phyloP scores from a whole-genome alignment of 192 early-diverging fungal species.

The Geosiphon pyriformis region DNA sequence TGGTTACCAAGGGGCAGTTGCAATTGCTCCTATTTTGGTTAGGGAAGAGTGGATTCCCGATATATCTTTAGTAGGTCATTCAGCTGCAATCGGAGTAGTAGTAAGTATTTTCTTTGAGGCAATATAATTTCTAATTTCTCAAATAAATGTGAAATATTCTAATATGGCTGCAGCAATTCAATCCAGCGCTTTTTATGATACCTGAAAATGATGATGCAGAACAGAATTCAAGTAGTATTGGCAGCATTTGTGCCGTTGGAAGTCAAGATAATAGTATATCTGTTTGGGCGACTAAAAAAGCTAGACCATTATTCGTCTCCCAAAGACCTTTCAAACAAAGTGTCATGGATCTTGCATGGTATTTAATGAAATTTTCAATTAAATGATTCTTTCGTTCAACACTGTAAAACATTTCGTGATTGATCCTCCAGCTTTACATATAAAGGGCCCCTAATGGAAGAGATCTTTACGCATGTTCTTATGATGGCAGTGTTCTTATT shows the following conservation, averaged over 20 bases:
- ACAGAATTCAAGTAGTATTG: slow-evolving; percentile 27
- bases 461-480: slow-evolving; percentile 78
- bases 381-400: background rate
- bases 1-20: slow-evolving; percentile 73
- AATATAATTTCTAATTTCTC: background rate
- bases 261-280: slow-evolving; percentile 84
- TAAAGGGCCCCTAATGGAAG: slow-evolving; percentile 67
- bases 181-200: slow-evolving; percentile 19
- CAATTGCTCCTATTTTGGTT: slow-evolving; percentile 74
- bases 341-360: slow-evolving; percentile 86
- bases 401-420: no score
- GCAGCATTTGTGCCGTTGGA: slow-evolving; percentile 78
- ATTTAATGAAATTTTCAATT: slow-evolving; percentile 1
- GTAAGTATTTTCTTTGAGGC: slow-evolving; percentile 34
- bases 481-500: slow-evolving; percentile 83
- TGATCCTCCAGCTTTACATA: no score
- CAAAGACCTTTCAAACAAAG: slow-evolving; percentile 76
- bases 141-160: background rate
- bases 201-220: slow-evolving; percentile 22
- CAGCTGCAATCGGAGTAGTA: slow-evolving; percentile 80
- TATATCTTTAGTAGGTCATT: slow-evolving; percentile 83
- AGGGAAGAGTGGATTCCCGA: slow-evolving; percentile 74
- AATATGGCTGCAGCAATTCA: slow-evolving; percentile 9
- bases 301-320: slow-evolving; percentile 64
- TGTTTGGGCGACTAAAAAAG: slow-evolving; percentile 79